Evolutionary conservation across 2,329 filamentous ascomycete genomes (phyloP).

Genomic region (Bipolaris sorokiniana): DNA sequence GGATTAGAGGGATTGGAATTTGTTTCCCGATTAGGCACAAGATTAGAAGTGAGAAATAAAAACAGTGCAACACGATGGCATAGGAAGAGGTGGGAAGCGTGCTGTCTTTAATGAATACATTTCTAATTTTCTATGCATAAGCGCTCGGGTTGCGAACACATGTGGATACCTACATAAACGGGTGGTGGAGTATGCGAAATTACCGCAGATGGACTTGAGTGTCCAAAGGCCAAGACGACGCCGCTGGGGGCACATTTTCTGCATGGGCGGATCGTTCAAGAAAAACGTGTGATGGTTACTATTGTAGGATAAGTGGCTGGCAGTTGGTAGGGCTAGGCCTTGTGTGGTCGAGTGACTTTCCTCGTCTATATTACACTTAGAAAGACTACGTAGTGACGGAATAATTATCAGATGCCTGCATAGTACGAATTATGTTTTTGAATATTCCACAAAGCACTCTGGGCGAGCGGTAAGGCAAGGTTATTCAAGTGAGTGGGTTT

Average conservation of each 20-base stretch:
- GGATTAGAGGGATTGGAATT: neutral
- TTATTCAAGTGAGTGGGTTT: slow-evolving; percentile 1
- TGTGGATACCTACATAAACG: neutral
- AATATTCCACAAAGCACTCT: neutral
- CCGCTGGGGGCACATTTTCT: slow-evolving; percentile 16
- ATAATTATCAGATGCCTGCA: neutral
- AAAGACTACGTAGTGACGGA: neutral
- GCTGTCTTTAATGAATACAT: slow-evolving; percentile 6
- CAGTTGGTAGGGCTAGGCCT: neutral
- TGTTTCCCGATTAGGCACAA: slow-evolving; percentile 5
- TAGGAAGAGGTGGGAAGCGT: neutral
- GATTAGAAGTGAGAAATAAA: neutral
- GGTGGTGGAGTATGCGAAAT: slow-evolving; percentile 6
- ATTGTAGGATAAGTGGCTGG: slow-evolving; percentile 7
- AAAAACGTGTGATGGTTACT: slow-evolving; percentile 6
- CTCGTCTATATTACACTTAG: too few relatives aligned
- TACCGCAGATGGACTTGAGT: slow-evolving; percentile 6
- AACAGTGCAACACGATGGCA: slow-evolving; percentile 1
- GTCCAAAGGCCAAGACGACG: slow-evolving; percentile 13
- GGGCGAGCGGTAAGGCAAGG: neutral
- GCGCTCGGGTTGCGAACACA: slow-evolving; percentile 2
- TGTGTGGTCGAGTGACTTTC: too few relatives aligned
- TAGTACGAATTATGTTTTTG: neutral
- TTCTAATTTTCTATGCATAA: neutral
- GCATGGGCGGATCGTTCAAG: slow-evolving; percentile 1